phyloP scores from a whole-genome alignment of 345 rosid genomes.

The Nasturtium officinale region DNA sequence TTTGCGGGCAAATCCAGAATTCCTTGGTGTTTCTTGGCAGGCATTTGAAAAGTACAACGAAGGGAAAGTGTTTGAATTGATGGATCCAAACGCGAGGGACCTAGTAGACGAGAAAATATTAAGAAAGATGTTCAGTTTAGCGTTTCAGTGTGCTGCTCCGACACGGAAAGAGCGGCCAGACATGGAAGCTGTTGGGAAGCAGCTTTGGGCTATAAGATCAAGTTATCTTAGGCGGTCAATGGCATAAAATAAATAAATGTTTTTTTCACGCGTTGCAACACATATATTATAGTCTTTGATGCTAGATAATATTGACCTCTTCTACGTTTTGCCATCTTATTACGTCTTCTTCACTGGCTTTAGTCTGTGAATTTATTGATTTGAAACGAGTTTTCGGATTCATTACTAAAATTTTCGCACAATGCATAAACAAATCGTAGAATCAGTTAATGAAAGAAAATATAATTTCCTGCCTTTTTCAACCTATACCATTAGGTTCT shows the following conservation, averaged over 20 bases:
- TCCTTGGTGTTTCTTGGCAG: conserved; percentile 44
- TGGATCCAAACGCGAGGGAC: conserved; percentile 71
- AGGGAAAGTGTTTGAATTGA: conserved; percentile 55
- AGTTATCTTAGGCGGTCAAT: conserved; percentile 55
- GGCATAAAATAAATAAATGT: conserved; percentile 6
- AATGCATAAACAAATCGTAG: not conserved
- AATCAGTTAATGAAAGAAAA: too few relatives aligned
- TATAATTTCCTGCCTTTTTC: too few relatives aligned
- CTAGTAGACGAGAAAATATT: conserved; percentile 52
- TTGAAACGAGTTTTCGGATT: not conserved
- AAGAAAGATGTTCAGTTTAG: conserved; percentile 69
- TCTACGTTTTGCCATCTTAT: conserved; percentile 24
- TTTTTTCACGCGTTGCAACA: not conserved
- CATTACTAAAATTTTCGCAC: not conserved
- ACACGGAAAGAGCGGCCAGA: conserved; percentile 71
- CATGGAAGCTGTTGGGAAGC: conserved; percentile 81
- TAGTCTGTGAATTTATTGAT: not conserved
- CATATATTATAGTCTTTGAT: conserved; percentile 12
- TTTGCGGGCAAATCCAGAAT: not conserved
- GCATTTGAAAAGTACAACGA: conserved; percentile 71
- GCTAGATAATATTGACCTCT: conserved; percentile 18
- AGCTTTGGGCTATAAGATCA: conserved; percentile 88
- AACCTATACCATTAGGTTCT: too few relatives aligned
- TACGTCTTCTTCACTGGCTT: conserved; percentile 8
- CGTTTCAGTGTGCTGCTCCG: conserved; percentile 91